Evolutionary conservation across 805 yeast genomes (phyloP), one percentile per base, ranked within the genome.

Genomic region (Teunomyces gatunensis): DNA sequence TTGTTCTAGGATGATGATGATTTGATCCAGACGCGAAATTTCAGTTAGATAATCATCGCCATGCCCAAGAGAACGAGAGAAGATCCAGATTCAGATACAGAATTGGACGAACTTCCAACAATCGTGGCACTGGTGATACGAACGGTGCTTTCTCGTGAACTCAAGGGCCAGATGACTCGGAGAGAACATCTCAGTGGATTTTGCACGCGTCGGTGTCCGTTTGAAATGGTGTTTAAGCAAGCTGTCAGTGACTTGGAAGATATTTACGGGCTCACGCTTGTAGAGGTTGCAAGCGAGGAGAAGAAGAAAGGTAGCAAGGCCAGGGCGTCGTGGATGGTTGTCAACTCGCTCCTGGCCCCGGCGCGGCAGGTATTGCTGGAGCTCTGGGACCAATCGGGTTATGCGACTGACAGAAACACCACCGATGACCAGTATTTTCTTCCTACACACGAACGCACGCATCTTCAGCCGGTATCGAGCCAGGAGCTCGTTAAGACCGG

Each of bases 401-500:
- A 13, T 23, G n/a, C 12, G 21, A 11, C 20, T 13, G 29, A 12
- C 15, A 17, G 37, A 20, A 23, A 28, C 20, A 42, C 37, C 7
- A 45, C 42, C 17, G 57, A 55, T n/a, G 49, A 47, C 3, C 54
- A 58, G 40, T 62, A 50, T 48, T 63, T 64, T 41, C 37, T 68
- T 20, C 66, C 67, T 1, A 58, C 52, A 20, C 44, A 56, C 27
- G 44, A 44, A 9, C 52, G 63, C 36, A 39, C 54, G 1, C 42
- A 42, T 3, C 40, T 42, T 18, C 39, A 57, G 3, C 63, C 67
- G 2, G 49, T 53, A 20, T 58, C 59, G 17, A 63, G 64, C 47
- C 35, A 39, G 6, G 73, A 67, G 30, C 50, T 67, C 34, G 57
- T 67, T 10, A 59, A 63, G 45, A 53, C 56, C 1, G 76, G 78